Conservation (phyloP, 2,329 filamentous ascomycete species). For the Blastomyces parvus region DNA sequence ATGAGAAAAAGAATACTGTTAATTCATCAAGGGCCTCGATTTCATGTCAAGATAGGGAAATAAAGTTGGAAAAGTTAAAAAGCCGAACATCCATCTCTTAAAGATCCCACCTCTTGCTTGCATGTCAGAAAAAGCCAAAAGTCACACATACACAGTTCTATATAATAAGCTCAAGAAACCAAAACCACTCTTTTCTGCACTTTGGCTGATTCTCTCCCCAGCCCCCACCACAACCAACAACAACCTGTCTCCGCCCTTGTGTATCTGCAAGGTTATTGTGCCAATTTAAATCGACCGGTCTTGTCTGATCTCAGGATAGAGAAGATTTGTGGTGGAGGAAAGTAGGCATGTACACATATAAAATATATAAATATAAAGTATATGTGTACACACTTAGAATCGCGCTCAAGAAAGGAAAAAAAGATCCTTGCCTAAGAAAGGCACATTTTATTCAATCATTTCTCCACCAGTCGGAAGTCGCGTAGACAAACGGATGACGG, state of each 20-base stretch:
- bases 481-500: neutral
- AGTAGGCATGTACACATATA: neutral
- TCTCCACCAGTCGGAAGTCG: neutral
- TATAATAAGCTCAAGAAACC: neutral
- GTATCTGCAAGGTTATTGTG: neutral
- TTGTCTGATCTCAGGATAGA: constrained; percentile 8
- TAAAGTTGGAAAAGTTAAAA: neutral
- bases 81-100: neutral
- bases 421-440: neutral
- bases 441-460: neutral
- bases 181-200: neutral
- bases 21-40: neutral
- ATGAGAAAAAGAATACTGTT: neutral
- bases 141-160: neutral
- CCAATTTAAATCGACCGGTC: neutral
- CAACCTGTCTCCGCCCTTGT: neutral
- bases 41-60: neutral
- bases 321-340: neutral
- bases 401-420: neutral
- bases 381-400: neutral
- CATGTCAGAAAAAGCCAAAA: neutral
- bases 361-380: neutral
- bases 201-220: neutral
- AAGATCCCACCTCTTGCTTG: neutral
- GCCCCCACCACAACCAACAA: neutral